Evolutionary conservation across 345 rosid species (phyloP), one percentile per base, ranked within the genome.

Genomic region (Eucalyptus regnans): DNA sequence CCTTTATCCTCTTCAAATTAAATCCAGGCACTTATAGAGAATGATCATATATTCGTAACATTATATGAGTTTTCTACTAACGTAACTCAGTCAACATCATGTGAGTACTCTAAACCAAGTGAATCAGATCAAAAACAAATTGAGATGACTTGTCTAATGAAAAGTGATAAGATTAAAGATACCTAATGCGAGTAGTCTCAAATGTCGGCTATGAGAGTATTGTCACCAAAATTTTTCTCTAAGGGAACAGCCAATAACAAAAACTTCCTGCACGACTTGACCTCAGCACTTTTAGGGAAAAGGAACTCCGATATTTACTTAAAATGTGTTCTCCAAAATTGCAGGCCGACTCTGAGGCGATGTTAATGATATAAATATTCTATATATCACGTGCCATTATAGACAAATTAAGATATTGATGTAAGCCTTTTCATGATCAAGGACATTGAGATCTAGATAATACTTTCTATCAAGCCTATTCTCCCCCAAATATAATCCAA

Each of bases 241-340:
- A 52, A 9, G 23, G 4, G 23, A 52, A 52, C 56, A 52, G 18
- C 0, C 0, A 0, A 62, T 62, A 62, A 27, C 31, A 62, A 3
- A 27, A 6, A 27, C 12, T 27, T 60, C 31, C 14, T 25, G 16
- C 8, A 27, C 4, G 0, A 27, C 31, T 27, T 12, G 16, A 29
- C n/a, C 4, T 25, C 31, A 60, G 14, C 68, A 60, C n/a, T 25
- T 60, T 60, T 60, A 25, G 31, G 66, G 16, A 60, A 60, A 27
- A 27, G 66, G 31, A 60, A 60, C 31, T 60, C 6, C 0, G 8
- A 27, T 27, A 25, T 27, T 6, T 12, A 60, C 13, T 27, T 60
- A 60, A 27, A 60, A 60, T 60, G 66, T 0, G 4, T 81, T 27
- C 8, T 48, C 86, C 29, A 80, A 22, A 41, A 27, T 48, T 81